Base-by-base conservation (phyloP, 129 eudicot species). In the Pittosporum tobira region DNA sequence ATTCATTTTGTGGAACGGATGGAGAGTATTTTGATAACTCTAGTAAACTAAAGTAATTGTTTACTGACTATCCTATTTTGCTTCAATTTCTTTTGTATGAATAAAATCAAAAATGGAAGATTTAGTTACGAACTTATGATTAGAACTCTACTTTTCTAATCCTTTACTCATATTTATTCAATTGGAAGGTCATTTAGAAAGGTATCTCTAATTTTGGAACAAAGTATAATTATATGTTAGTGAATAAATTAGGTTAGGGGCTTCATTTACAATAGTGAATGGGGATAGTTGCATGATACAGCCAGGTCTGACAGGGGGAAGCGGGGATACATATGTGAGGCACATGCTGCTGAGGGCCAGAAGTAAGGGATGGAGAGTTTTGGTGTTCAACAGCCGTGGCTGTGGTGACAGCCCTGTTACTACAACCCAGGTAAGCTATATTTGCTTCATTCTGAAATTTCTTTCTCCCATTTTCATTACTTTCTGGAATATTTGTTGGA, bases 221-320 rank as follows among this genome's bases (percentile, higher is more conserved):
- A 12, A 2, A 34, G 40, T 9, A 12, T 9, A 12, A 34, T 9
- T 0, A 34, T 54, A n/a, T 54, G 19, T n/a, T 18, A 18, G 15
- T 54, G 42, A 54, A 54, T 22, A 36, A 15, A 27, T 27, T 54
- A 8, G 28, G 12, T 13, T 40, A 16, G 13, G 40, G n/a, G n/a
- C n/a, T n/a, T n/a, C n/a, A n/a, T 24, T 16, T 8, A 58, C 31
- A 4, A 58, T 36, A 36, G 27, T 2, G 37, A 15, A 40, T 19
- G 65, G n/a, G 60, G 25, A 59, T 66, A 67, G 43, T 44, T 14
- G 29, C 18, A 31, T 56, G 6, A 61, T 75, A 71, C 87, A 91
- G 99, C 99, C 99, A 61, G 96, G 99, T 63, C 78, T 91, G 25
- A 91, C 96, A 8, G 99, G 99, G 48, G 99, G 99, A 44, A 91